Evolutionary conservation across 2,329 filamentous ascomycete species (phyloP), one percentile per base, ranked within the genome.

Genomic region (Microsporum canis): DNA sequence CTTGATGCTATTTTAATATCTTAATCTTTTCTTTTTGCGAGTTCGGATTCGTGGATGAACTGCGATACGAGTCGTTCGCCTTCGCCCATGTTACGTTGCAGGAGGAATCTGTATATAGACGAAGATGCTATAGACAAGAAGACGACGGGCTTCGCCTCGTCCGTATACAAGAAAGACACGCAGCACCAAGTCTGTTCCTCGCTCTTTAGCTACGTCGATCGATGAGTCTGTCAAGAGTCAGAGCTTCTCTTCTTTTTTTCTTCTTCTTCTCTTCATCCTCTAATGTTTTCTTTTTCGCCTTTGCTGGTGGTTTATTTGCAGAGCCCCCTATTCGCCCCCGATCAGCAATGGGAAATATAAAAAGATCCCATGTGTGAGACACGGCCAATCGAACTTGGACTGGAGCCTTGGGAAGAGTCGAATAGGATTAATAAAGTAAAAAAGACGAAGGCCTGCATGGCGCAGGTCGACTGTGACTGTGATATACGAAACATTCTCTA

Each of bases 281-380:
- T 47, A 1, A 34, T 53, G 49, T 31, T 34, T 53, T 31, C 31
- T 53, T 53, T 53, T 53, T 53, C 31, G 12, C 5, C 1, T 5
- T 12, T 14, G 49, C 12, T 53, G 49, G 49, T n/a, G 31, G 49
- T n/a, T 31, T 12, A 4, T 14, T n/a, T 53, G 49, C 23, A 47
- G 17, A 47, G 29, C 49, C 12, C 49, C 49, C 31, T 53, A 53
- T 53, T 53, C 49, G 49, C 49, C 49, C 17, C 49, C 49, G 49
- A 53, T 53, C 49, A 53, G 49, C 49, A 53, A 53, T 27, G 14
- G 49, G 49, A 53, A 43, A 14, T 53, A 53, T 53, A 53, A 33
- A 53, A 53, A 53, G 49, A 53, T 53, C 49, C 49, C 49, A 53
- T 53, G 49, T 53, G 49, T 34, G 29, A 53, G 49, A 53, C 27